Conservation (phyloP, 169 alveolate genomes). For the Babesia ovis region DNA sequence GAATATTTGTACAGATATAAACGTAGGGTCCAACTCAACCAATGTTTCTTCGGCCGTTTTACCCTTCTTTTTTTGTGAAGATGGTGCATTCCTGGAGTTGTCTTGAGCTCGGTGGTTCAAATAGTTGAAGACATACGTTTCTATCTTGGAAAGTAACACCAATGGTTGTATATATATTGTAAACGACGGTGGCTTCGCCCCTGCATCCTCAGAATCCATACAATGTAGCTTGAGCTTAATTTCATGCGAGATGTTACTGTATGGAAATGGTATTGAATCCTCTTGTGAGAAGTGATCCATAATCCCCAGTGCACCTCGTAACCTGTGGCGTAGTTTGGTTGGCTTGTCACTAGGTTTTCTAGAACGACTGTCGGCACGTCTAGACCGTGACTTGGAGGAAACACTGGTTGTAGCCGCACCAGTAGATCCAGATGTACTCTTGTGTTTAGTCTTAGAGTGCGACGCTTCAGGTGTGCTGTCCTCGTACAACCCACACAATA, state of each 20-base stretch:
- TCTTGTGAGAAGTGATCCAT: neutral
- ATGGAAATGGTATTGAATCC: slow-evolving; percentile 28
- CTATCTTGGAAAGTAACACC: slow-evolving; percentile 26
- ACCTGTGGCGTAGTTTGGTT: neutral
- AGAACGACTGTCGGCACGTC: neutral
- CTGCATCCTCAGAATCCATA: neutral
- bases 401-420: no score
- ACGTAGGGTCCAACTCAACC: neutral
- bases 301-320: slow-evolving; percentile 13
- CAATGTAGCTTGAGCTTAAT: slow-evolving; percentile 14
- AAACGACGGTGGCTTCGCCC: neutral
- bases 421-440: no score
- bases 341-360: neutral
- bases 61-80: slow-evolving; percentile 18
- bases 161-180: slow-evolving; percentile 12
- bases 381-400: neutral
- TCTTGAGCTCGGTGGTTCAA: slow-evolving; percentile 2
- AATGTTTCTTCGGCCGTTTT: neutral
- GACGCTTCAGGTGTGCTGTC: no score
- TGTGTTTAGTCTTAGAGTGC: no score
- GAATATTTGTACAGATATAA: slow-evolving; percentile 8
- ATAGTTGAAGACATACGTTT: slow-evolving; percentile 6
- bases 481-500: no score
- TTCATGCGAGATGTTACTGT: neutral
- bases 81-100: neutral